Base-by-base conservation (phyloP, 2,329 filamentous ascomycete species). In the Neonectria coccinea region DNA sequence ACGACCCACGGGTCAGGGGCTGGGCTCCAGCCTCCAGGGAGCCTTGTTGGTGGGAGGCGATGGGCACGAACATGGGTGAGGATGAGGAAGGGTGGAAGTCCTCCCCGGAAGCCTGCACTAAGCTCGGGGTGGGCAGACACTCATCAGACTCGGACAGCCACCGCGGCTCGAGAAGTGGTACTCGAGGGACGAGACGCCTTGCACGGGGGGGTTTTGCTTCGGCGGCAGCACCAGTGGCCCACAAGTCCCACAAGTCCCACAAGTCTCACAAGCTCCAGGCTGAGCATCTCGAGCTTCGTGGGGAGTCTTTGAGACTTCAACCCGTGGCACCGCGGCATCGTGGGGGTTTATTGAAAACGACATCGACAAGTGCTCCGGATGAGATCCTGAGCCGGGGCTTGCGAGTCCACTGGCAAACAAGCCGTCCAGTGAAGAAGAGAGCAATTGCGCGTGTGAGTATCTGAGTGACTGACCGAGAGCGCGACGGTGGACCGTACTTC, bases 391-490 rank as follows among this genome's bases (percentile, higher is more conserved):
- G 39, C 61, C 36, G 41, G 62, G 62, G 52, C 48, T 31, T 53
- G 42, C 27, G 47, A 61, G 29, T 44, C 64, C 50, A 45, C 66
- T 52, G 66, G 48, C 56, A 54, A 62, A 36, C 56, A 55, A 57
- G 48, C 67, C 59, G 56, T 56, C 62, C 70, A 67, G 56, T 67
- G 57, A 55, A 67, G 59, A 59, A 63, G 47, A 22, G 29, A 57
- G 52, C 63, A 54, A 64, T 67, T 59, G 69, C 59, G 63, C 70
- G 69, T 69, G 65, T 63, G 70, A 70, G 55, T 20, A 39, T 33
- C 36, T 12, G 39, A 41, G n/a, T 11, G 8, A 10, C 4, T 42
- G n/a, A 20, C 39, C 10, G 51, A 48, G 57, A 62, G 67, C 60
- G 59, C 29, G 64, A 70, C 61, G 64, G 70, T 64, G 57, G 62